Base-by-base conservation (phyloP, 2,329 filamentous ascomycete species). In the Biscogniauxia sp. region DNA sequence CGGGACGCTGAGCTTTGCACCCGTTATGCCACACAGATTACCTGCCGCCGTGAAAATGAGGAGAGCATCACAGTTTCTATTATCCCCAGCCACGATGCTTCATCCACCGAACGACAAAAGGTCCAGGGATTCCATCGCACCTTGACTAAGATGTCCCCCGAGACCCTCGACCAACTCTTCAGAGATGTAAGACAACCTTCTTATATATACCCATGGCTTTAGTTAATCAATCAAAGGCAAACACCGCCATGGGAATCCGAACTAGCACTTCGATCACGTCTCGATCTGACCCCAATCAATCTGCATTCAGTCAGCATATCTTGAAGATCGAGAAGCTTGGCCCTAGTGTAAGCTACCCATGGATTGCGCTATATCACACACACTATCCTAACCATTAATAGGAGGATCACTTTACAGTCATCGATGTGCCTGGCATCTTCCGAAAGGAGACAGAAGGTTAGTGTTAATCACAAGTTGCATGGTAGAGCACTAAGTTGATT, bases 341-440 rank as follows among this genome's bases (percentile, higher is more conserved):
- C 0, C 82, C 82, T 0, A 54, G 76, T 0, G 79, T 75, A 65
- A 60, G 69, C 60, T 4, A 11, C 20, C 20, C 20, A 20, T n/a
- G 20, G n/a, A 6, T 7, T 53, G 13, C 8, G 25, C 13, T 17
- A 19, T 20, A 28, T 55, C 9, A n/a, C 57, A 4, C 32, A 20
- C 13, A 5, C 13, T 17, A 13, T 55, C 17, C 59, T 61, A 28
- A 61, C 49, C n/a, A 23, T 61, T 25, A 17, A 25, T 26, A 75
- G 71, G 72, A 78, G 74, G 65, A 78, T 2, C 78, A 83, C 17
- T 73, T 84, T 6, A 85, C 82, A 0, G 74, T 85, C 6, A 84
- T 84, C 5, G 82, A 85, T 19, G 80, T 85, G 0, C 82, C 82
- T 0, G 83, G 82, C 0, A 80, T 84, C n/a, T 84, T 84, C 59